Evolutionary conservation across 305 asterid species (phyloP).

Genomic region (Fraxinus velutina): DNA sequence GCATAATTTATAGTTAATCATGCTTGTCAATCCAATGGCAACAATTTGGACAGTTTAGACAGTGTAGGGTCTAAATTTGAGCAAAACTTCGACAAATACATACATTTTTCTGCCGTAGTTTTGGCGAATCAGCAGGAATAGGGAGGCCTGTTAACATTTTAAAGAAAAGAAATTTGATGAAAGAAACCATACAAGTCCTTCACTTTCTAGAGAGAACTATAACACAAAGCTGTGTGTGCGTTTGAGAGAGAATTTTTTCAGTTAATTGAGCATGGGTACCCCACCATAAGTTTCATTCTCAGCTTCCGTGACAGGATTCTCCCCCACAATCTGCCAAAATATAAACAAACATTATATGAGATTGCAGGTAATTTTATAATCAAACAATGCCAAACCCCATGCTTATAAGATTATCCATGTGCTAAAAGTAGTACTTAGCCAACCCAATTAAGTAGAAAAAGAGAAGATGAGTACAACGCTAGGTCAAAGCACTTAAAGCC

Average conservation of each 20-base stretch:
- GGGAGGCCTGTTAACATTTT: constrained; percentile 43
- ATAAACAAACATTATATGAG: constrained; percentile 19
- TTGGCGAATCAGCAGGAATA: constrained; percentile 39
- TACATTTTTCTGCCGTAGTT: constrained; percentile 39
- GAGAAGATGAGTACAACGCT: background rate
- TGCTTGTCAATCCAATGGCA: constrained; percentile 9
- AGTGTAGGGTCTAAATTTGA: constrained; percentile 7
- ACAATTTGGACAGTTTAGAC: background rate
- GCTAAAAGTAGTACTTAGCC: background rate
- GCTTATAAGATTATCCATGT: background rate
- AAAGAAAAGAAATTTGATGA: constrained; percentile 22
- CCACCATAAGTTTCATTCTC: constrained; percentile 57
- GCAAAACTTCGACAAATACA: constrained; percentile 23
- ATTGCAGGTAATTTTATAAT: constrained; percentile 20
- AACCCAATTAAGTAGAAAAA: background rate
- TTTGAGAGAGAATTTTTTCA: constrained; percentile 10
- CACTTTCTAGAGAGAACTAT: constrained; percentile 13
- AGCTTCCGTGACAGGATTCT: constrained; percentile 36
- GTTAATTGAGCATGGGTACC: constrained; percentile 25
- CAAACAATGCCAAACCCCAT: constrained; percentile 8
- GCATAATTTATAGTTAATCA: constrained; percentile 19
- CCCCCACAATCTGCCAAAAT: constrained; percentile 52
- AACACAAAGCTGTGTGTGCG: background rate
- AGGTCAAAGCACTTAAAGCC: background rate
- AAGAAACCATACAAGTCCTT: background rate